Conservation (phyloP, 306 rosid genomes). For the Trifolium repens region DNA sequence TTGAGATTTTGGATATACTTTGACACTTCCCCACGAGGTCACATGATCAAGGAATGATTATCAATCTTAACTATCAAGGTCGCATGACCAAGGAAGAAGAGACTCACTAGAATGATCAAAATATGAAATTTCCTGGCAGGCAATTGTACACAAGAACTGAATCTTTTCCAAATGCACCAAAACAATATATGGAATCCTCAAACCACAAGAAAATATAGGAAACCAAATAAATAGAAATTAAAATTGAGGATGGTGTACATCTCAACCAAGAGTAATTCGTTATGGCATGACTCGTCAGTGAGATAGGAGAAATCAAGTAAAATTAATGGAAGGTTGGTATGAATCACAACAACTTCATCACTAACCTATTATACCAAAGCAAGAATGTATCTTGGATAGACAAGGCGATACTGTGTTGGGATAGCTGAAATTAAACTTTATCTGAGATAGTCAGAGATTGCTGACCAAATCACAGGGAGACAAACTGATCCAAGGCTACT, state of each 20-base stretch:
- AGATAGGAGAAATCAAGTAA: slow-evolving; percentile 3
- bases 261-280: neutral
- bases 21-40: neutral
- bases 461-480: neutral
- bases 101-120: neutral
- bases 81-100: slow-evolving; percentile 6
- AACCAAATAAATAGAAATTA: neutral
- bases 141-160: neutral
- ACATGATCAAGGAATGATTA: neutral
- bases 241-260: neutral
- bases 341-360: neutral
- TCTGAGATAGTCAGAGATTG: neutral
- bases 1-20: slow-evolving; percentile 13
- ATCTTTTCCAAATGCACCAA: neutral
- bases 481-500: neutral
- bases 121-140: neutral
- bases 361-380: neutral
- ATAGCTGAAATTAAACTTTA: neutral
- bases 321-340: neutral
- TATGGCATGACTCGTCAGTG: neutral
- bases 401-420: too few species aligned
- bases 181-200: neutral
- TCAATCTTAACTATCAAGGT: neutral
- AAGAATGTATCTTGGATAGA: neutral
- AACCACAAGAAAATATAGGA: neutral